Base-by-base conservation (phyloP, 1,284 basidiomycete genomes). In the Mixia osmundae region DNA sequence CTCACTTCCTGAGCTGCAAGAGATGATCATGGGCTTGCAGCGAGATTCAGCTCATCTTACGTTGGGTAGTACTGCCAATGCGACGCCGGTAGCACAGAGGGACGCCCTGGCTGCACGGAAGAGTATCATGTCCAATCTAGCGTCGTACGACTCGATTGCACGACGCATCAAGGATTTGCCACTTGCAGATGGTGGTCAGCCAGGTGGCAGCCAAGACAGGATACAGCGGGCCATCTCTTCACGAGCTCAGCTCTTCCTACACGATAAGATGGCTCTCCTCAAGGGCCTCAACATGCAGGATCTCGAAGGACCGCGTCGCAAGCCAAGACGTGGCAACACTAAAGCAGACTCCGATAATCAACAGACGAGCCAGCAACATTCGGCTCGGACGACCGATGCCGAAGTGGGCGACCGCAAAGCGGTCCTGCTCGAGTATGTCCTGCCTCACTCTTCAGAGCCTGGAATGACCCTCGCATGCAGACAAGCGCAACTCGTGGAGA, bases 251-350 rank as follows among this genome's bases (percentile, higher is more conserved):
- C 38, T 71, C 14, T 94, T 89, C 54, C 60, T 97, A 47, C 75
- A 82, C 51, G 77, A 76, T 52, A 72, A 91, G 45, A 78, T 87
- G 72, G 71, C 78, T 46, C 69, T 76, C 12, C 61, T 83, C 3
- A 72, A 78, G 62, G 74, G 41, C 6, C 29, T 51, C 14, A 48
- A 48, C 3, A 34, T 41, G 11, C 27, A 50, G 20, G 45, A 44
- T 22, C 28, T 7, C 23, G 14, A 22, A 16, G 25, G 12, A 20
- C 21, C 9, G 32, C 26, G 9, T 24, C 33, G 15, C 16, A 16
- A 11, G 34, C 29, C 27, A 16, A 26, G 27, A 10, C 28, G 19
- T 22, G 22, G 11, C 30, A 37, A 25, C n/a, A n/a, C n/a, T n/a
- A n/a, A n/a, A n/a, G n/a, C n/a, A n/a, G n/a, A n/a, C n/a, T n/a